Percentiles rank a stretch among this genome's conserved stretches.
Evolutionary conservation across 495 filamentous ascomycete species (phyloP).

Genomic region (Apiosordaria backusii): DNA sequence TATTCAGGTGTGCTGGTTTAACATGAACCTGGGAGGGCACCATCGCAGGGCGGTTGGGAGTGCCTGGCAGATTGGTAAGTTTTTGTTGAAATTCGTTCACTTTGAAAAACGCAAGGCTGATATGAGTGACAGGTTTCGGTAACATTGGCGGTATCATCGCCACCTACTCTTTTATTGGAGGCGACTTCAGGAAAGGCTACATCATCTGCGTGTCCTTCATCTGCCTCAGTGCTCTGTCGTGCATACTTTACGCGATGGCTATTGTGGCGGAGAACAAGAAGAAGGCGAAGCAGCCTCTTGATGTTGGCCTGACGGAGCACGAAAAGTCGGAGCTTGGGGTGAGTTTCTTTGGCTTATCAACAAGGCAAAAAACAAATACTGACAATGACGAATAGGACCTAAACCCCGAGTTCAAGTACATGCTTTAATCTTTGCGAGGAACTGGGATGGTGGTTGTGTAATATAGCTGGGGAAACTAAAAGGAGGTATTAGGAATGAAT

Average conservation of each 20-base stretch:
- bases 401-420: slow-evolving; percentile 61
- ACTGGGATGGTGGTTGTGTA: background rate
- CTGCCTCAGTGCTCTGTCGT: slow-evolving; percentile 59
- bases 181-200: slow-evolving; percentile 77
- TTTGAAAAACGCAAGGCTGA: background rate
- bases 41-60: slow-evolving; percentile 76
- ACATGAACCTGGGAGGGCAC: slow-evolving; percentile 88
- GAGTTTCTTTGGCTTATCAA: background rate
- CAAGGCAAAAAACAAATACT: background rate
- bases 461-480: background rate
- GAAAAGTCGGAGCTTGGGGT: slow-evolving; percentile 69
- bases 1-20: slow-evolving; percentile 87
- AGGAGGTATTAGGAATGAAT: background rate
- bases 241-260: slow-evolving; percentile 57
- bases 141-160: slow-evolving; percentile 93
- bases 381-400: slow-evolving; percentile 43
- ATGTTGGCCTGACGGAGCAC: slow-evolving; percentile 61
- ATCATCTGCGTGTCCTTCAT: slow-evolving; percentile 73
- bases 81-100: background rate
- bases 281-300: slow-evolving; percentile 49
- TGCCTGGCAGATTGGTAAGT: slow-evolving; percentile 73
- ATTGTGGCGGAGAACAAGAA: slow-evolving; percentile 63
- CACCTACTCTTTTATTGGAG: slow-evolving; percentile 72
- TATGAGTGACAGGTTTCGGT: slow-evolving; percentile 57
- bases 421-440: slow-evolving; percentile 23